Evolutionary conservation across 1,284 basidiomycete genomes (phyloP), one percentile per base, ranked within the genome.

Genomic region (Cronartium quercuum): DNA sequence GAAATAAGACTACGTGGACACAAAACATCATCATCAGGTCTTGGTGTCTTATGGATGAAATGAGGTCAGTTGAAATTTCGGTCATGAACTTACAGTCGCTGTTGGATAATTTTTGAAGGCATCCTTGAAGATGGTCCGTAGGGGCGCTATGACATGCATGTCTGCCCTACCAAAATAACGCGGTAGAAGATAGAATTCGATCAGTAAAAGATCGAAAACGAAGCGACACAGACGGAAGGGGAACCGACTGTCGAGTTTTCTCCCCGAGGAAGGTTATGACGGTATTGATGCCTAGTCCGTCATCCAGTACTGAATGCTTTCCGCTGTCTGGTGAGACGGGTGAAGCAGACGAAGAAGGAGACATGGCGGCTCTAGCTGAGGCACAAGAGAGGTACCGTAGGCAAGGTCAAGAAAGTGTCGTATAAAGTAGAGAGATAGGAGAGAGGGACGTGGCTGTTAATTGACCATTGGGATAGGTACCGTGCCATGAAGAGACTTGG

Each of bases 71-170:
- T 5, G 7, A 58, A 21, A 61, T 61, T 13, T 34, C 29, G 34
- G 34, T 24, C 24, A 37, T 12, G 9, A 24, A 71, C 62, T 21
- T 64, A 73, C 70, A 24, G 70, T 73, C 5, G 51, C 13, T 0
- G 47, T 73, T 21, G 70, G 70, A 42, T 73, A 73, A 57, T 73
- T 73, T 60, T 65, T 73, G 6, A 66, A 66, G n/a, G 70, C 70
- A 66, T 73, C 70, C 62, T 73, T 73, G 13, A 73, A 34, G 47
- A 73, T 73, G 6, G 51, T 21, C 35, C 41, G 35, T 21, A 73
- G 44, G 1, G 70, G 70, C 9, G n/a, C 29, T 10, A 73, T 24
- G 37, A 73, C 29, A 21, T 73, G 62, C 4, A 65, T 44, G n/a
- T 55, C 51, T 21, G 51, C 51, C n/a, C 51, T 55, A n/a, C 9